A percentile compares a stretch with the other conserved stretches of the same genome.
These are phyloP conservation scores for Ramaria sp. DNA, from an alignment of 768 basidiomycete species.

Conservation along the genomic window DNA sequence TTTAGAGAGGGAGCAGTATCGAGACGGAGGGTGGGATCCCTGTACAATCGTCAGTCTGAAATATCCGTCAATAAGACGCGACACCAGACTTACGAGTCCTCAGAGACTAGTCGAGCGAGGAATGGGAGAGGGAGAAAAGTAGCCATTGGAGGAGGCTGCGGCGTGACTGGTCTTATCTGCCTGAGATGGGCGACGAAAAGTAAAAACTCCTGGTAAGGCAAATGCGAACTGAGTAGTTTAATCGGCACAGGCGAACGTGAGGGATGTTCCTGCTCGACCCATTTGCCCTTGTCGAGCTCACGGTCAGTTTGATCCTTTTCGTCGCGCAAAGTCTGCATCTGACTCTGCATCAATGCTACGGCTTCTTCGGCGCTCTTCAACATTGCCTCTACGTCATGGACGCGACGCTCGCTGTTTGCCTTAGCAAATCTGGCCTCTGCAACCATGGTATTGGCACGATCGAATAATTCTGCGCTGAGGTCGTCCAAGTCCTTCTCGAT, in stretches of 20 bases:
- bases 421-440: constrained; percentile 69
- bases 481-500: constrained; percentile 96
- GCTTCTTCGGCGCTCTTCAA: constrained; percentile 80
- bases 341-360: constrained; percentile 71
- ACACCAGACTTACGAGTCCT: constrained; percentile 71
- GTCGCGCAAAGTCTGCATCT: constrained; percentile 65
- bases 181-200: constrained; percentile 71
- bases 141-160: constrained; percentile 54
- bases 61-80: constrained; percentile 11
- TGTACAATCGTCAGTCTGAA: constrained; percentile 20
- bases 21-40: constrained; percentile 86
- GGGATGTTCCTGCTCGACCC: constrained; percentile 35
- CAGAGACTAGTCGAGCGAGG: constrained; percentile 57
- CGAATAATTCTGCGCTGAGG: constrained; percentile 81
- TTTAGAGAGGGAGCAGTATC: constrained; percentile 91
- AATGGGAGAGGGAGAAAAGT: constrained; percentile 73
- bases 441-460: constrained; percentile 97
- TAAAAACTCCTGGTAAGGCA: constrained; percentile 73
- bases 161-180: constrained; percentile 48
- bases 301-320: constrained; percentile 56
- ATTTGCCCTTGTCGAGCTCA: constrained; percentile 53
- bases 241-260: constrained; percentile 17
- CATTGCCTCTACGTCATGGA: constrained; percentile 65
- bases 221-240: constrained; percentile 53
- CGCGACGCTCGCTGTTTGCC: constrained; percentile 54